These are phyloP conservation scores for Leccinum variicolor DNA, from an alignment of 768 basidiomycete species.

Conservation along the genomic window DNA sequence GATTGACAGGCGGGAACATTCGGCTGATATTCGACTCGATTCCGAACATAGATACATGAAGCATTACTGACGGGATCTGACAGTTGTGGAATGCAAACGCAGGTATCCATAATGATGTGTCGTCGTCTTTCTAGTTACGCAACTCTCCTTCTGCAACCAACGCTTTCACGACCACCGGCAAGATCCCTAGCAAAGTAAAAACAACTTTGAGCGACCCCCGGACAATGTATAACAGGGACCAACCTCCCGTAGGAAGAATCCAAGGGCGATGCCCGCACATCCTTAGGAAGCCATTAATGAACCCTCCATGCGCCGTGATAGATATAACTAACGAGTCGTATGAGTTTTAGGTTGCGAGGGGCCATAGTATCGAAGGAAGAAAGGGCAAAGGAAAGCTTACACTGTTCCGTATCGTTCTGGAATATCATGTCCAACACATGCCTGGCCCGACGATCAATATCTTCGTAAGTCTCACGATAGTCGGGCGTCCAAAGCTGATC, in stretches of 20 bases:
- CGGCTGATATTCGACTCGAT: neutral
- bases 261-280: constrained; percentile 42
- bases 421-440: constrained; percentile 57
- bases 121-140: constrained; percentile 1
- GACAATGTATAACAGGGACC: constrained; percentile 13
- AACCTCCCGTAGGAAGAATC: constrained; percentile 63
- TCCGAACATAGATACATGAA: neutral
- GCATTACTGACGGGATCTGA: too few species aligned
- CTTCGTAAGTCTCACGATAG: constrained; percentile 20
- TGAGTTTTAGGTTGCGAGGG: neutral
- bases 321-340: constrained; percentile 47
- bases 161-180: constrained; percentile 26
- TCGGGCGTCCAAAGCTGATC: constrained; percentile 54
- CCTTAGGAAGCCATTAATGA: constrained; percentile 54
- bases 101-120: neutral
- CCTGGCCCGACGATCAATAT: constrained; percentile 45
- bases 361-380: neutral
- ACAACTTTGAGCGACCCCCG: neutral
- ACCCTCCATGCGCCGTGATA: constrained; percentile 63
- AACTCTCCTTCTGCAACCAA: neutral
- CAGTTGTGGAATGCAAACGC: neutral
- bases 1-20: neutral
- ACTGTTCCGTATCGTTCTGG: constrained; percentile 35
- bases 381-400: constrained; percentile 31
- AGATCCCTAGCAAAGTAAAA: constrained; percentile 17